Base-by-base conservation (phyloP, 192 early-diverging fungal genomes). In the Coemansia aciculifera region DNA sequence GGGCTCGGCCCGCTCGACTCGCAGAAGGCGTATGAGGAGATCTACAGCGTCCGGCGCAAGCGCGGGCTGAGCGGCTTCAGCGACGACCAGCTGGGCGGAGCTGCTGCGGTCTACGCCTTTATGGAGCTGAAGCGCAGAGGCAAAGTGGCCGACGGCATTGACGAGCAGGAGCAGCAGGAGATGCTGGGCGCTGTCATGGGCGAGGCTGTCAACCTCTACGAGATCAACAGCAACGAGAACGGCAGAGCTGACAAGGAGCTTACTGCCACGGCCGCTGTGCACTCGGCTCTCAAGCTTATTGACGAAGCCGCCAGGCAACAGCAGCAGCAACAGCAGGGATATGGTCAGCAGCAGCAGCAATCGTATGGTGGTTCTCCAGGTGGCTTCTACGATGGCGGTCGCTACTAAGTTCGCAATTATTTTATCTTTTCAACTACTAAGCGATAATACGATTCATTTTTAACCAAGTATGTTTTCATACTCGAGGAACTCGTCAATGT, bases 1-100 rank as follows among this genome's bases (percentile, higher is more conserved):
- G 75, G 69, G 0, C 68, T 82, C 4, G 68, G 48, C 13, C 62
- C 67, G 5, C 12, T 34, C 2, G 68, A 82, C 0, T 74, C 79
- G 8, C 64, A 77, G 37, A 56, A 23, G 8, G 62, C 56, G 59
- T 68, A 77, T 32, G 32, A 39, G 0, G 65, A 69, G 27, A 82
- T 82, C 38, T 82, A 82, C 73, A 12, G 3, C 11, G 62, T 62
- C 42, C 37, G 36, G 4, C 52, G 38, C 19, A 57, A 57, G 54
- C 54, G 6, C 0, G 21, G 39, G 7, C 49, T 57, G n/a, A 9
- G 21, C 4, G 17, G 13, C 13, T 82, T 59, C 57, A 56, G 6
- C 10, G 72, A 71, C 11, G 71, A 82, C 71, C 79, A 82, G 66
- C 69, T 82, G 40, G 79, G 79, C 15, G 79, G 71, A 0, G 79